A percentile compares a stretch with the other conserved stretches of the same genome.
Conservation (phyloP, 352 stramenopile genomes). For the Pythium oligandrum region DNA sequence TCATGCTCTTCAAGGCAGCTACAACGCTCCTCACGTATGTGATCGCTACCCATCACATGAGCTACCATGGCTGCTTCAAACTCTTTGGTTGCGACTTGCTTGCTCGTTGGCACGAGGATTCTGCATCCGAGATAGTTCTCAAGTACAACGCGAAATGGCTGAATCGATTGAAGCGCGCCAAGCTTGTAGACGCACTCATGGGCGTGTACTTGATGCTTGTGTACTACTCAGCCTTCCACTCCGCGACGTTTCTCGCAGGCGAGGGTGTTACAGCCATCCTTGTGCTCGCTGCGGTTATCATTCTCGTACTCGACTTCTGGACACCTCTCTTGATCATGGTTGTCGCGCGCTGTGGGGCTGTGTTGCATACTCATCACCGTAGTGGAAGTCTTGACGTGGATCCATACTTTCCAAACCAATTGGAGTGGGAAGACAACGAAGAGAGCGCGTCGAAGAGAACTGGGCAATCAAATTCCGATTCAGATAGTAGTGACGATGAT, state of each 20-base stretch:
- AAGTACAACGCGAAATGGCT: constrained; percentile 66
- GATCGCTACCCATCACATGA: constrained; percentile 51
- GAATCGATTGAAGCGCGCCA: constrained; percentile 49
- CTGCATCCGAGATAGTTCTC: constrained; percentile 49
- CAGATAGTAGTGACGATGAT: background rate
- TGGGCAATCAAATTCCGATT: constrained; percentile 9
- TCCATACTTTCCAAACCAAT: constrained; percentile 59
- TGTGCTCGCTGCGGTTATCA: constrained; percentile 30
- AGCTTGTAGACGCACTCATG: constrained; percentile 41
- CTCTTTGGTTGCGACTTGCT: constrained; percentile 38
- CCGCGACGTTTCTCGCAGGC: constrained; percentile 44
- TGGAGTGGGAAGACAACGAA: constrained; percentile 55
- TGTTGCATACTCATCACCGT: constrained; percentile 50
- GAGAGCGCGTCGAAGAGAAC: constrained; percentile 8
- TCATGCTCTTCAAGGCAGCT: constrained; percentile 51
- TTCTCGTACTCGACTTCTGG: constrained; percentile 65
- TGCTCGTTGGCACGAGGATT: constrained; percentile 23
- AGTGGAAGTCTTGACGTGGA: constrained; percentile 52
- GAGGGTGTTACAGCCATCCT: constrained; percentile 37
- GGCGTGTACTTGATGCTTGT: constrained; percentile 69
- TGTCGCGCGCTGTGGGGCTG: constrained; percentile 42
- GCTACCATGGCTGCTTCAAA: constrained; percentile 51
- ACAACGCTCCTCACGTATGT: constrained; percentile 54
- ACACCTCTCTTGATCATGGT: constrained; percentile 61
- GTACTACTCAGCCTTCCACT: constrained; percentile 60